Base-by-base conservation (phyloP, 2,329 filamentous ascomycete genomes). In the Neodidymelliopsis sp. region DNA sequence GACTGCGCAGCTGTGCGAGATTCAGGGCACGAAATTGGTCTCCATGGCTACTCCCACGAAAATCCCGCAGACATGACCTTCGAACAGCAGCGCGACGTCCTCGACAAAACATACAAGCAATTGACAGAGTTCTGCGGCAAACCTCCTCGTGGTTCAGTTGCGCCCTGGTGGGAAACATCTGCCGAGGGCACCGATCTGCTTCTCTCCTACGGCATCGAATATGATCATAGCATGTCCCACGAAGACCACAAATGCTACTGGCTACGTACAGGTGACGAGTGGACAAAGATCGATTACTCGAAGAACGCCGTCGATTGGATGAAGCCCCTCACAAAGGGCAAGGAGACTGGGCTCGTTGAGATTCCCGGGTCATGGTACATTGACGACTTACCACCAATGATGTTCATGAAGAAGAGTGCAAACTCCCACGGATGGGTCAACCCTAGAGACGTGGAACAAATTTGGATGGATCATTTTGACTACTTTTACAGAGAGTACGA, bases 401-500 rank as follows among this genome's bases (percentile, higher is more conserved):
- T 88, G 84, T 88, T 88, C 64, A 86, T 88, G 62, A 88, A 88
- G 66, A 79, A 78, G 3, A 76, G 81, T 0, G 73, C 84, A 0
- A 87, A 88, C 57, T 81, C 77, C 13, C 85, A 88, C 60, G 85
- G 85, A 4, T 86, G 73, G 66, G 75, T 78, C 4, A 75, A 77
- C 45, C 72, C 79, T 0, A 74, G 79, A 12, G 82, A 85, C 49
- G 79, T 86, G 1, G 83, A 87, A 58, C 82, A 85, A 25, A 76
- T 86, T 22, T 87, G 84, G 84, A 71, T 79, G 48, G 83, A 87
- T 52, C 83, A 87, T 54, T 87, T 88, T 52, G 80, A 86, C 59
- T 90, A 89, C 69, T 90, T 88, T 62, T 90, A 90, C 66, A 78
- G 86, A 25, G 86, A 90, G 65, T 87, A 89, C 54, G 86, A 91